Conservation (phyloP, 2,329 filamentous ascomycete species). For the Cadophora sp. region DNA sequence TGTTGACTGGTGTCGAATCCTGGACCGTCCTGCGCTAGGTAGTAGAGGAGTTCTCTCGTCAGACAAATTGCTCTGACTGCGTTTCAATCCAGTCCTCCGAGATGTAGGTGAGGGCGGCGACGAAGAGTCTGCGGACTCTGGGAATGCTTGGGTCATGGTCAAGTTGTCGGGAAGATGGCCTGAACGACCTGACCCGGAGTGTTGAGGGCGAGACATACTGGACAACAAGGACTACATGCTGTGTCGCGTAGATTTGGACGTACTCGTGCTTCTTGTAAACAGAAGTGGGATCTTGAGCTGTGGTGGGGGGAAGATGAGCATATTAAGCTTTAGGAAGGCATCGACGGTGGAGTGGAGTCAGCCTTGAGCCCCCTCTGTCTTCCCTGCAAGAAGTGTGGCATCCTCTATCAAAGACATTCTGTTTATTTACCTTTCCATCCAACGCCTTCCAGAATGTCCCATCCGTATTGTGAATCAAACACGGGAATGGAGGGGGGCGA, state of each 20-base stretch:
- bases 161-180: constrained; percentile 26
- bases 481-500: background rate
- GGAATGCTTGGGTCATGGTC: constrained; percentile 33
- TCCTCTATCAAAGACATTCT: background rate
- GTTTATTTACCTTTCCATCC: background rate
- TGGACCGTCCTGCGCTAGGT: constrained; percentile 37
- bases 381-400: constrained; percentile 6
- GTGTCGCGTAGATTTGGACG: background rate
- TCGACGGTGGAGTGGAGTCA: constrained; percentile 10
- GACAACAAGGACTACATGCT: constrained; percentile 24
- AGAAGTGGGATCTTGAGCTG: constrained; percentile 3
- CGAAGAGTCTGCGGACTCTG: constrained; percentile 33
- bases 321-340: constrained; percentile 9
- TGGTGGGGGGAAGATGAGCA: background rate
- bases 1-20: constrained; percentile 37
- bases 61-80: constrained; percentile 32
- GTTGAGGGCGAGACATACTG: constrained; percentile 22
- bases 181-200: constrained; percentile 21
- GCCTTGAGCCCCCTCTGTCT: background rate
- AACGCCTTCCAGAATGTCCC: background rate
- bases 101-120: constrained; percentile 34
- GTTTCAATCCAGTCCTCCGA: constrained; percentile 25
- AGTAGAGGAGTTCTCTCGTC: constrained; percentile 40
- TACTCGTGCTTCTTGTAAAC: background rate
- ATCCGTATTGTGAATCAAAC: constrained; percentile 16